Evolutionary conservation across 1,284 basidiomycete species (phyloP).

Genomic region (Sanguinoderma infundibulare): DNA sequence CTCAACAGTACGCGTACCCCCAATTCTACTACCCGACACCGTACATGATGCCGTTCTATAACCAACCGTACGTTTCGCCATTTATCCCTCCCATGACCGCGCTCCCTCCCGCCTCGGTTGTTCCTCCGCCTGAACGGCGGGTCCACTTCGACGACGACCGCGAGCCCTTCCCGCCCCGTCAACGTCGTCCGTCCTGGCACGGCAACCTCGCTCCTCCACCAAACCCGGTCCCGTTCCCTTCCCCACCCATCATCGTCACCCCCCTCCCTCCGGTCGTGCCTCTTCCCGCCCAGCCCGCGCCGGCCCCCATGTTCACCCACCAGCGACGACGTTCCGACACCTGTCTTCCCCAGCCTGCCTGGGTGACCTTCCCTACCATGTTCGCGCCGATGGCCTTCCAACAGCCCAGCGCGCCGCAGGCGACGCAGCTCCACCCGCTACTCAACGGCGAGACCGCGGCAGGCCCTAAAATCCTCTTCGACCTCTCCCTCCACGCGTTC

Average conservation of each 20-base stretch:
- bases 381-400: conserved; percentile 29
- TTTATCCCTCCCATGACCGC: conserved; percentile 32
- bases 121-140: conserved; percentile 25
- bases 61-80: conserved; percentile 32
- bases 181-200: conserved; percentile 37
- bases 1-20: conserved; percentile 28
- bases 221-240: conserved; percentile 34
- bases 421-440: conserved; percentile 51
- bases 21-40: conserved; percentile 32
- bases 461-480: conserved; percentile 50
- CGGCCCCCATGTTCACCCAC: conserved; percentile 20
- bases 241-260: conserved; percentile 33
- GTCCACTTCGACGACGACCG: conserved; percentile 36
- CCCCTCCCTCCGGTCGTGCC: conserved; percentile 31
- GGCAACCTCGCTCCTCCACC: conserved; percentile 30
- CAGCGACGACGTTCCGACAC: conserved; percentile 37
- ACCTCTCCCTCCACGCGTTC: conserved; percentile 54
- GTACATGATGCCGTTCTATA: conserved; percentile 35
- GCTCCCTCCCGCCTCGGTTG: conserved; percentile 26
- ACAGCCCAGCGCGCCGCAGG: conserved; percentile 19
- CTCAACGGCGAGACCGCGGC: conserved; percentile 56
- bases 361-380: conserved; percentile 30
- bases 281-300: conserved; percentile 17
- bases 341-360: conserved; percentile 30
- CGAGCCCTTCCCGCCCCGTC: conserved; percentile 20